Base-by-base conservation (phyloP, 768 basidiomycete genomes). In the Tylopilus sp. region DNA sequence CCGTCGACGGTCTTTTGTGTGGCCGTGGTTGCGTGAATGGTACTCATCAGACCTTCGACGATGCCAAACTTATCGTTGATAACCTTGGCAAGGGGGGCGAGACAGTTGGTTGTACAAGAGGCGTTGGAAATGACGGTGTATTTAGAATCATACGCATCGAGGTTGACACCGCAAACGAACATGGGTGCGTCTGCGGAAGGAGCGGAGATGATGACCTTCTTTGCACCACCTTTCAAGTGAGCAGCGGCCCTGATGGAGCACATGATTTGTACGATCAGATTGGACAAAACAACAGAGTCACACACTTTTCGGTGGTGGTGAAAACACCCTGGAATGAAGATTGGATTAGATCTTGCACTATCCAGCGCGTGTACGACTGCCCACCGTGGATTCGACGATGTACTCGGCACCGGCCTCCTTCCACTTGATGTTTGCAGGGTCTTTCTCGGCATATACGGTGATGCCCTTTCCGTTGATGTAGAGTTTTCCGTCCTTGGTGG, bases 181-280 rank as follows among this genome's bases (percentile, higher is more conserved):
- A 95, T 95, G 63, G 92, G 92, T 7, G 93, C 92, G 70, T 95
- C 92, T 29, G 92, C 82, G n/a, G 96, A 98, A 62, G 96, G 96
- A 43, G 96, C 96, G 60, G 95, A 96, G 83, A 99, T 98, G 78
- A 99, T 80, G 71, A 99, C 96, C 81, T 98, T 99, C 86, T 98
- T 98, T 69, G 96, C 96, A 72, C 96, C 96, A 64, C 96, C 96
- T 77, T 95, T 93, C 76, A 99, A 78, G 78, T 99, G 96, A 62
- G 84, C 86, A 44, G 80, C 79, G 50, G 96, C 96, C 79, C 86
- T 89, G 52, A 4, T n/a, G 45, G 47, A 22, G 21, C 53, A 49
- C 19, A 52, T 41, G 16, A 50, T 22, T 37, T 34, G 46, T 45
- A 8, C 16, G 24, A 66, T 47, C 25, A 45, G 19, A 37, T 8